A percentile compares a stretch with the other conserved stretches of the same genome.
phyloP scores from a whole-genome alignment of 2,329 filamentous ascomycete species.

The Trichoderma sp. region DNA sequence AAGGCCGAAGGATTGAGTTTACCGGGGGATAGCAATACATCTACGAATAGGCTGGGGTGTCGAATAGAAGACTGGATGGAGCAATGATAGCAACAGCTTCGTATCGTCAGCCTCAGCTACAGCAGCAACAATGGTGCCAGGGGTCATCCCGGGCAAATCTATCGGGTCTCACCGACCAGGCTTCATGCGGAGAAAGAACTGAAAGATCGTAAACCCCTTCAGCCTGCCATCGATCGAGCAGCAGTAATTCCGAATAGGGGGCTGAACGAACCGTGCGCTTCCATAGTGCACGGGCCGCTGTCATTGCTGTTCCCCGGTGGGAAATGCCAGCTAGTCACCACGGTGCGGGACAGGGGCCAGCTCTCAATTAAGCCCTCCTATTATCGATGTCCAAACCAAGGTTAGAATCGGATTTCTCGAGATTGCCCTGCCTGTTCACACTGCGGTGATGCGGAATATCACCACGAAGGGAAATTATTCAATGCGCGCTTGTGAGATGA shows the following conservation, averaged over 20 bases:
- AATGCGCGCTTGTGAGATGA: background rate
- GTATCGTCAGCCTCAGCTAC: background rate
- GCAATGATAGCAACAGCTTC: background rate
- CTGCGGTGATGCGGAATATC: background rate
- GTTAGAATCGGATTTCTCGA: conserved; percentile 3
- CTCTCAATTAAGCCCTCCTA: background rate
- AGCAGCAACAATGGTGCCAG: background rate
- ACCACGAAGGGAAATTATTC: conserved; percentile 1
- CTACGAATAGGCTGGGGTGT: background rate
- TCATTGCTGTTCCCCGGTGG: background rate
- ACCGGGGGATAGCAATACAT: background rate
- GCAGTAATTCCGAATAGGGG: background rate
- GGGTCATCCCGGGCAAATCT: background rate
- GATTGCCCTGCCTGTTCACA: conserved; percentile 5
- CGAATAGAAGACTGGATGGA: background rate
- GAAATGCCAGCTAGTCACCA: background rate
- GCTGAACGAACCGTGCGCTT: conserved; percentile 7
- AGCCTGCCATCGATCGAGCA: background rate
- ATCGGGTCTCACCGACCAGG: background rate
- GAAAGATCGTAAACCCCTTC: background rate
- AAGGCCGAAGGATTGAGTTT: background rate
- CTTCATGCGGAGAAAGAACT: background rate
- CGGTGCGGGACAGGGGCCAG: background rate
- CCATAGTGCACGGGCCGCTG: background rate
- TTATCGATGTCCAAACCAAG: background rate